Conservation (phyloP, 164 flowering plant species). For the Liquidambar formosana region DNA sequence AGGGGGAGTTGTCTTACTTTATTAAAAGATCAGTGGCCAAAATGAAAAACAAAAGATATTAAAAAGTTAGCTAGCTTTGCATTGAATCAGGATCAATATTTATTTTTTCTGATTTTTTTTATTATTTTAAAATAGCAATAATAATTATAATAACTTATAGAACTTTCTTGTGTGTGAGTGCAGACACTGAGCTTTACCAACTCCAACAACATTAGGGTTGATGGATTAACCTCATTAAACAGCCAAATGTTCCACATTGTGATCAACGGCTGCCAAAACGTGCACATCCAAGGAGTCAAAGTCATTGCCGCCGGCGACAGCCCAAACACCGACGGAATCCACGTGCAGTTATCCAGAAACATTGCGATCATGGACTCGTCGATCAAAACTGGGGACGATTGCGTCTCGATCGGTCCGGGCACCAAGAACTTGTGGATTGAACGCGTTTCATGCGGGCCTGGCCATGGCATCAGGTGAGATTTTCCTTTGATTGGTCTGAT, state of each 20-base stretch:
- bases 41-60: no score
- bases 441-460: conserved; percentile 31
- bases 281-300: conserved; percentile 12
- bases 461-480: conserved; percentile 31
- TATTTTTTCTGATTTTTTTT: no score
- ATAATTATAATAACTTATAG: no score
- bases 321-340: conserved; percentile 42
- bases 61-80: no score
- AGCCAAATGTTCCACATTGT: no score
- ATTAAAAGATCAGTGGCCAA: no score
- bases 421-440: conserved; percentile 26
- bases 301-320: conserved; percentile 18
- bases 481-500: no score
- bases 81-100: no score
- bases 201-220: conserved; percentile 22
- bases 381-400: no score
- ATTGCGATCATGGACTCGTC: conserved; percentile 14
- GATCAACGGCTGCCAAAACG: conserved; percentile 26
- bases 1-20: no score
- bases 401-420: no score
- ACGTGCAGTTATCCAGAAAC: conserved; percentile 21
- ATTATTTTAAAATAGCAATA: no score
- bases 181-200: conserved; percentile 21
- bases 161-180: conserved; percentile 12
- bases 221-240: conserved; percentile 21